Evolutionary conservation across 345 rosid genomes (phyloP).

Genomic region (Brassica cretica): DNA sequence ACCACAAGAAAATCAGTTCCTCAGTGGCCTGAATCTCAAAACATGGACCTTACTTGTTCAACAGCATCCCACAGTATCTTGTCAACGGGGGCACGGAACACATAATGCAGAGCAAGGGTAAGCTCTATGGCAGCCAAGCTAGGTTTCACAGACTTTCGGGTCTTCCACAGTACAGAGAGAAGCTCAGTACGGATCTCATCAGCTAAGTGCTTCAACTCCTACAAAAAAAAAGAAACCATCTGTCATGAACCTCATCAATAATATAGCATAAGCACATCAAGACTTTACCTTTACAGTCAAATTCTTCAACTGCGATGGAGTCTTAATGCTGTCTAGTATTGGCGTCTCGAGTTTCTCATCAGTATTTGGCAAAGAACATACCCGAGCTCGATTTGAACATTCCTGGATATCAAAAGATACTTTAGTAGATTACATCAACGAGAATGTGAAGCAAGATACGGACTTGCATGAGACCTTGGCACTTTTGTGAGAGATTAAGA

Average conservation of each 20-base stretch:
- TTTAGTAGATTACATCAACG: slow-evolving; percentile 15
- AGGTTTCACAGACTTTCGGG: slow-evolving; percentile 55
- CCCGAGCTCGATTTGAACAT: slow-evolving; percentile 39
- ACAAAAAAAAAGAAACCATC: slow-evolving; percentile 28
- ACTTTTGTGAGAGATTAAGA: slow-evolving; percentile 12
- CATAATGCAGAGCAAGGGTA: slow-evolving; percentile 80
- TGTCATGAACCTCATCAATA: background rate
- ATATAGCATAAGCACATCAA: slow-evolving; percentile 16
- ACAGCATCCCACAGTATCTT: slow-evolving; percentile 90
- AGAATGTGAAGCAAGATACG: slow-evolving; percentile 2
- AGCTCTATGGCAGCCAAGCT: slow-evolving; percentile 77
- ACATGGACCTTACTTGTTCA: slow-evolving; percentile 61
- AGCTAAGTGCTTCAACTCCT: slow-evolving; percentile 80
- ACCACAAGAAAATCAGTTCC: background rate
- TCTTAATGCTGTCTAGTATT: slow-evolving; percentile 74
- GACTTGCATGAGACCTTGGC: background rate
- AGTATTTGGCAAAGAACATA: slow-evolving; percentile 57
- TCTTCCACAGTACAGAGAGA: slow-evolving; percentile 48
- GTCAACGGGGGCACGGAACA: slow-evolving; percentile 84
- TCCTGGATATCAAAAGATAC: slow-evolving; percentile 47
- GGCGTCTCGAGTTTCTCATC: slow-evolving; percentile 72
- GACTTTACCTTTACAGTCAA: slow-evolving; percentile 61
- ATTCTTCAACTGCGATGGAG: slow-evolving; percentile 74
- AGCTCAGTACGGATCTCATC: slow-evolving; percentile 70
- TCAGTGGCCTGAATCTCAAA: background rate